phyloP scores from a whole-genome alignment of 106 monocot species.

The Allium sativum region DNA sequence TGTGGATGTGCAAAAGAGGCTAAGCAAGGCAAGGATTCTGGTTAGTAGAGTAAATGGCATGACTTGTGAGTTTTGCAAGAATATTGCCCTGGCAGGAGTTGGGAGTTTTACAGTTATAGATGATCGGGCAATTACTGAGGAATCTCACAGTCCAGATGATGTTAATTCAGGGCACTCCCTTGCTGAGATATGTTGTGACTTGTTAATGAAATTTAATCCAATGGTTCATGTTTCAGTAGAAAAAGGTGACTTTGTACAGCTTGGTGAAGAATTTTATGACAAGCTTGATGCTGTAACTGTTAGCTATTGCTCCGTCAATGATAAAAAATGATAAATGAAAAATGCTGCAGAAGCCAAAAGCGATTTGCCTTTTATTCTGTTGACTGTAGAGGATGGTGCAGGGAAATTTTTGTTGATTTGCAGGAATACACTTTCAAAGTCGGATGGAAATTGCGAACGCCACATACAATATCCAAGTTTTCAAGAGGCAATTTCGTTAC shows the following conservation, averaged over 20 bases:
- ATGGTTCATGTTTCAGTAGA: slow-evolving; percentile 76
- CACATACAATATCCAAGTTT: slow-evolving; percentile 41
- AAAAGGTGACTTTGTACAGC: slow-evolving; percentile 60
- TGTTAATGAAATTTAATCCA: slow-evolving; percentile 78
- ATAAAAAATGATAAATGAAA: slow-evolving; percentile 53
- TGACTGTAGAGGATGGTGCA: slow-evolving; percentile 75
- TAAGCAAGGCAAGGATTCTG: slow-evolving; percentile 74
- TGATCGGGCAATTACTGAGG: slow-evolving; percentile 49
- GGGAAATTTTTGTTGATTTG: slow-evolving; percentile 94
- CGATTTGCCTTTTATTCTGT: slow-evolving; percentile 73
- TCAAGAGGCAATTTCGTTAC: slow-evolving; percentile 58
- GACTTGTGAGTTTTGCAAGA: slow-evolving; percentile 82
- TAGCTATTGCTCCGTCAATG: slow-evolving; percentile 34
- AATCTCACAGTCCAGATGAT: slow-evolving; percentile 45
- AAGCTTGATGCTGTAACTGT: slow-evolving; percentile 77
- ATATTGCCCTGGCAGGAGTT: slow-evolving; percentile 79
- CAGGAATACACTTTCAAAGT: slow-evolving; percentile 57
- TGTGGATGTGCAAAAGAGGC: slow-evolving; percentile 78
- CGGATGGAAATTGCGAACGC: slow-evolving; percentile 25
- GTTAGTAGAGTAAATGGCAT: slow-evolving; percentile 69
- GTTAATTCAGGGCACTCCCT: slow-evolving; percentile 27
- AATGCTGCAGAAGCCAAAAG: slow-evolving; percentile 61
- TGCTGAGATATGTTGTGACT: slow-evolving; percentile 66
- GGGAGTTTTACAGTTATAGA: slow-evolving; percentile 74
- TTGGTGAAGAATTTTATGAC: slow-evolving; percentile 63